A percentile compares a stretch with the other conserved stretches of the same genome.
These are phyloP conservation scores for Colletotrichum lini DNA, from an alignment of 2,329 filamentous ascomycete species.

Conservation along the genomic window DNA sequence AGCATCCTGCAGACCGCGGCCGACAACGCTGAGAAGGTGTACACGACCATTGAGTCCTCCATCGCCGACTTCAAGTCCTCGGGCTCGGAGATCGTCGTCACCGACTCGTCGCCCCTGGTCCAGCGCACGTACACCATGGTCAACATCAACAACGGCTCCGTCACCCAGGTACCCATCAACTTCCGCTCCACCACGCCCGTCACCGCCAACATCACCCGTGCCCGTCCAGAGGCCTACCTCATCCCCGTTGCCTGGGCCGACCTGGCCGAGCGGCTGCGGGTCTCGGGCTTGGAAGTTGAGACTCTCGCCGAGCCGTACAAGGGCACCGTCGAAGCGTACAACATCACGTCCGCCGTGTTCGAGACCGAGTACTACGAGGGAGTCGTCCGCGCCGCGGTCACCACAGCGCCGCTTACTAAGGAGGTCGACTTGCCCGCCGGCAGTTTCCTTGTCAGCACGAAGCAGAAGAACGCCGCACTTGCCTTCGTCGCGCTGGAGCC, in stretches of 20 bases:
- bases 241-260: conserved; percentile 49
- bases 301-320: conserved; percentile 45
- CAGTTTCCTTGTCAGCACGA: conserved; percentile 51
- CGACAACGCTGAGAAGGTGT: conserved; percentile 50
- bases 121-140: conserved; percentile 47
- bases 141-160: conserved; percentile 46
- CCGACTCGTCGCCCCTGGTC: conserved; percentile 45
- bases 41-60: conserved; percentile 47
- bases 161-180: conserved; percentile 48
- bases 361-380: conserved; percentile 50
- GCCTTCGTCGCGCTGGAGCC: conserved; percentile 51
- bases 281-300: conserved; percentile 48
- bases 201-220: conserved; percentile 48
- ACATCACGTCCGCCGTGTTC: conserved; percentile 45
- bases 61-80: conserved; percentile 48
- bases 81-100: conserved; percentile 48
- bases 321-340: conserved; percentile 49
- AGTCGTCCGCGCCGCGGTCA: conserved; percentile 45
- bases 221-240: conserved; percentile 50
- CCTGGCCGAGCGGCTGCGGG: conserved; percentile 47
- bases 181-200: conserved; percentile 50
- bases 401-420: conserved; percentile 40
- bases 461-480: conserved; percentile 51
- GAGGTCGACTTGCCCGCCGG: conserved; percentile 48
- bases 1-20: conserved; percentile 50